A percentile compares a stretch with the other conserved stretches of the same genome.
These are phyloP conservation scores for Penicillium riverlandense DNA, from an alignment of 495 filamentous ascomycete species.

Conservation along the genomic window DNA sequence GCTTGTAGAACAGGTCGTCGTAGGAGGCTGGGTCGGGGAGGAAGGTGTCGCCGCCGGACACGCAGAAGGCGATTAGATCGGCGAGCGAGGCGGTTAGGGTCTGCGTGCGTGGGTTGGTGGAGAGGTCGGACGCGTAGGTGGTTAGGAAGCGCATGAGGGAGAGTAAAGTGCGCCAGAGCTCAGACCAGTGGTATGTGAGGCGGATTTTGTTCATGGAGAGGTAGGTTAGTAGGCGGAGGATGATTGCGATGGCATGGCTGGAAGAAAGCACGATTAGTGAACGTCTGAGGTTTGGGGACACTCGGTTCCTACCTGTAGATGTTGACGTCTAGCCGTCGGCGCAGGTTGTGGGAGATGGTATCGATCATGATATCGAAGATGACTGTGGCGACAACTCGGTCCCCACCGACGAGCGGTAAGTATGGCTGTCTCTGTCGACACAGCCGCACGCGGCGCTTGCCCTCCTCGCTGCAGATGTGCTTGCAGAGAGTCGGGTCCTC, in stretches of 20 bases:
- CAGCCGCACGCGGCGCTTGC: conserved; percentile 66
- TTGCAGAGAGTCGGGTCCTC: conserved; percentile 85
- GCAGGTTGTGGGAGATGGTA: conserved; percentile 89
- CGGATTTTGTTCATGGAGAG: conserved; percentile 72
- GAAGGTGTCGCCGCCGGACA: conserved; percentile 86
- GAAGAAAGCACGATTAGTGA: neutral
- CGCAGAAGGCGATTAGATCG: conserved; percentile 75
- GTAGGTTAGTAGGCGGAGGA: conserved; percentile 75
- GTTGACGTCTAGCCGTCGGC: conserved; percentile 72
- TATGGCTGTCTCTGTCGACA: conserved; percentile 87
- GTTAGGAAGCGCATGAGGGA: conserved; percentile 87
- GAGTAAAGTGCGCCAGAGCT: conserved; percentile 85
- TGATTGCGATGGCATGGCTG: conserved; percentile 58
- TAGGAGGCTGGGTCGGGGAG: conserved; percentile 84
- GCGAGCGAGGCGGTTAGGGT: conserved; percentile 49
- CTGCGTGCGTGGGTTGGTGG: conserved; percentile 53
- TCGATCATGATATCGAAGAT: conserved; percentile 84
- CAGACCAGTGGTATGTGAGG: conserved; percentile 87
- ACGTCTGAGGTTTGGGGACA: too few relatives aligned
- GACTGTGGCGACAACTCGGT: conserved; percentile 63
- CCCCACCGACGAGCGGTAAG: conserved; percentile 65
- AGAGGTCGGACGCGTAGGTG: conserved; percentile 71
- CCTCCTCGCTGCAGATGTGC: conserved; percentile 75
- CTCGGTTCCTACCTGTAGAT: conserved; percentile 56
- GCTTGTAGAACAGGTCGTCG: conserved; percentile 96